Conservation (phyloP, 208 protist species). For the Trypanosoma avium region DNA sequence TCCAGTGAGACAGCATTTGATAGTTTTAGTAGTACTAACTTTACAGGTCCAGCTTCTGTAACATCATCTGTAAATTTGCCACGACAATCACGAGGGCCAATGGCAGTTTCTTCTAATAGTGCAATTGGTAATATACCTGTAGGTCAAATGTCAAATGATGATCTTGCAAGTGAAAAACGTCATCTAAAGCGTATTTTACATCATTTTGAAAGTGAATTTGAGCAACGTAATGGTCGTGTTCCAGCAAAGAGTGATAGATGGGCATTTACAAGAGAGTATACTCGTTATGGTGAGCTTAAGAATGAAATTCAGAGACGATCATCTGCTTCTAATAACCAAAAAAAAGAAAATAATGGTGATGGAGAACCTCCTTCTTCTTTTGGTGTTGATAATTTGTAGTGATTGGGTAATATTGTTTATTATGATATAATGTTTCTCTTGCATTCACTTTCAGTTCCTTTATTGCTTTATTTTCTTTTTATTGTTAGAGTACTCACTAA, state of each 20-base stretch:
- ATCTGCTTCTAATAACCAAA: neutral
- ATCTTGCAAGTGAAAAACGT: constrained; percentile 67
- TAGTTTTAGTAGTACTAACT: neutral
- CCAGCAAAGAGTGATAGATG: constrained; percentile 63
- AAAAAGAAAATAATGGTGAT: neutral
- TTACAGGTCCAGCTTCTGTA: neutral
- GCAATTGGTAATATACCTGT: constrained; percentile 30
- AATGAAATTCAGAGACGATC: constrained; percentile 58
- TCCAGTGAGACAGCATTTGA: neutral
- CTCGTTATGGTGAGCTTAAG: constrained; percentile 79
- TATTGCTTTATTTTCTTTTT: too few relatives aligned
- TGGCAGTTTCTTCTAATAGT: neutral
- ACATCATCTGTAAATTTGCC: neutral
- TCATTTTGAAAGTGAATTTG: constrained; percentile 80
- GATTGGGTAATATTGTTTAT: too few relatives aligned
- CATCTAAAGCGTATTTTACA: constrained; percentile 77
- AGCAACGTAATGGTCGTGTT: constrained; percentile 44
- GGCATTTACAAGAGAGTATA: constrained; percentile 61
- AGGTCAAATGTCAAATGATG: constrained; percentile 48
- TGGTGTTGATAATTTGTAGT: too few relatives aligned
- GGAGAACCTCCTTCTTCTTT: neutral
- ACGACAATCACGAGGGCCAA: neutral
- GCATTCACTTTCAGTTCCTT: too few relatives aligned
- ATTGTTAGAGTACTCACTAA: too few relatives aligned
- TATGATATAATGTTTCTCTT: too few relatives aligned